Evolutionary conservation across 2,329 filamentous ascomycete species (phyloP), one percentile per base, ranked within the genome.

Genomic region (Colletotrichum endophyticum): DNA sequence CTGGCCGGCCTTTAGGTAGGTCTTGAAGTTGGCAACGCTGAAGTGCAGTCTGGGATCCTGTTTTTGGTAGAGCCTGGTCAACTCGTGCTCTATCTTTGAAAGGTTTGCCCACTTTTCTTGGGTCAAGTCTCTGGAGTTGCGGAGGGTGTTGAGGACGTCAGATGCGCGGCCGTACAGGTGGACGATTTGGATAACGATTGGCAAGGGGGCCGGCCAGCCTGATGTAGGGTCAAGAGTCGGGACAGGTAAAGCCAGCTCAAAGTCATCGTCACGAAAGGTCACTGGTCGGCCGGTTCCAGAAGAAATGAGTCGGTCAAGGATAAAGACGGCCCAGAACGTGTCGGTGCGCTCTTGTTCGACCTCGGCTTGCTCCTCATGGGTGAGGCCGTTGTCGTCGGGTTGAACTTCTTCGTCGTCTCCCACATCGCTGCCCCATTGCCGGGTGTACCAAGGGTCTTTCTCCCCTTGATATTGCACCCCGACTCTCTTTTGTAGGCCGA

Each of bases 251-350:
- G 91, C 91, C 8, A 98, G 89, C 82, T 98, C 96, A 78, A 96
- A 96, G 79, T 98, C 95, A 76, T 95, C 94, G 81, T 98, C 95
- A 66, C 94, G 92, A 34, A 98, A 89, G 0, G 95, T 98, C 13
- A 96, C 95, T 1, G 95, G 94, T 19, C 95, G 90, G 12, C 96
- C 96, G 0, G 95, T 97, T 0, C 95, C 95, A 0, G 95, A 96
- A 0, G 95, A 98, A 30, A 98, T 96, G 77, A 96, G 94, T 25
- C 95, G 91, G 81, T 98, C 95, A 2, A 98, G 90, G 78, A 98
- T 94, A 83, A 98, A 98, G 13, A 98, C 94, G 6, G 95, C 93
- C 95, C 95, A 98, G 79, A 98, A 96, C 0, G 95, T 96, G 80
- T 98, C 95, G 59, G 95, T 93, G 19, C 95, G 91, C 81, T 98